Evolutionary conservation across 495 filamentous ascomycete genomes (phyloP).

Genomic region (Tetracladium marchalianum): DNA sequence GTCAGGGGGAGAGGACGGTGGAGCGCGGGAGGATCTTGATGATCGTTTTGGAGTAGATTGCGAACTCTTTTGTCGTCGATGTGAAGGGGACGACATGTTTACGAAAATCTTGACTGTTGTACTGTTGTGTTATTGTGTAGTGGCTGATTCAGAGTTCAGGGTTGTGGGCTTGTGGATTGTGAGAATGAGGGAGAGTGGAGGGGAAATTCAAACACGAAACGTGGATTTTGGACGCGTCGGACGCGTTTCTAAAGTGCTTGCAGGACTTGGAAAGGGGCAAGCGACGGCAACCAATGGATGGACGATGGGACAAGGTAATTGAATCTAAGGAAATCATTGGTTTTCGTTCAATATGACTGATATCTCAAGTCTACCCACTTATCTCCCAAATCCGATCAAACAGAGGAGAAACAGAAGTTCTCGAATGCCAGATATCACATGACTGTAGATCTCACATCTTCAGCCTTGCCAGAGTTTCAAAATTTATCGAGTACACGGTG

Average conservation of each 20-base stretch:
- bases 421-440: too few species aligned
- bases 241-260: background rate
- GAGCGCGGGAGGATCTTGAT: slow-evolving; percentile 35
- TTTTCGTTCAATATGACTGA: too few species aligned
- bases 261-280: background rate
- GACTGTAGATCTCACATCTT: too few species aligned
- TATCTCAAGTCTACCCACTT: too few species aligned
- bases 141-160: background rate
- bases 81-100: slow-evolving; percentile 51
- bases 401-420: too few species aligned
- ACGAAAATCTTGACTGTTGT: slow-evolving; percentile 6
- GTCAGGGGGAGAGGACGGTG: slow-evolving; percentile 40
- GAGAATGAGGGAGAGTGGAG: background rate
- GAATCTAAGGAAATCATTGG: too few species aligned
- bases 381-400: too few species aligned
- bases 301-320: too few species aligned
- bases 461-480: too few species aligned
- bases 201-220: background rate
- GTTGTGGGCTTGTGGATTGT: background rate
- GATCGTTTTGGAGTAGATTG: slow-evolving; percentile 46
- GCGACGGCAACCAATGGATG: too few species aligned
- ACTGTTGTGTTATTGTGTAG: background rate
- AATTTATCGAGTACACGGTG: too few species aligned
- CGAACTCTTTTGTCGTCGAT: slow-evolving; percentile 41
- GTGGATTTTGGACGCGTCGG: background rate